phyloP scores from a whole-genome alignment of 1,284 basidiomycete species.

The Fomitopsis schrenkii region DNA sequence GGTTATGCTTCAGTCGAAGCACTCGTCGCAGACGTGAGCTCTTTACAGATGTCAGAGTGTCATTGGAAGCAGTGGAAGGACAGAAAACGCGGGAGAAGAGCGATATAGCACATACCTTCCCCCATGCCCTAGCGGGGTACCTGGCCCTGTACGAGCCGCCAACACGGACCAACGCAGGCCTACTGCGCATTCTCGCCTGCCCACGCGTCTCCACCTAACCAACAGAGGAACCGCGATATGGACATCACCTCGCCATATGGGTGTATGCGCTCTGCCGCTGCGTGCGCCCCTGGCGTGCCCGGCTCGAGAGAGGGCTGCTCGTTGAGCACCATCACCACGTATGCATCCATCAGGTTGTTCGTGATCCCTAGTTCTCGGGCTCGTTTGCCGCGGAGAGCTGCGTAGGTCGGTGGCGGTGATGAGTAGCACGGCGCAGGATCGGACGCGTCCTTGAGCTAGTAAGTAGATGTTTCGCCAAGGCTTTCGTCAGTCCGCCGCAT shows the following conservation, averaged over 20 bases:
- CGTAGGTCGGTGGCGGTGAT: constrained; percentile 49
- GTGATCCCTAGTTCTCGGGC: constrained; percentile 37
- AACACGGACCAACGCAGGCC: background rate
- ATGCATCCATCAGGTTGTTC: constrained; percentile 60
- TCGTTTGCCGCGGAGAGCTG: constrained; percentile 43
- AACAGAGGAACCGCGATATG: constrained; percentile 29
- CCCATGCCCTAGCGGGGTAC: background rate
- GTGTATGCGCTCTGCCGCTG: constrained; percentile 6
- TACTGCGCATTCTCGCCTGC: background rate
- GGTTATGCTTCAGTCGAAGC: background rate
- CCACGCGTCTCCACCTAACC: constrained; percentile 18
- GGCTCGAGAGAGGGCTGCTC: background rate
- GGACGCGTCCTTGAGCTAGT: background rate
- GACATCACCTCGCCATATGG: constrained; percentile 24
- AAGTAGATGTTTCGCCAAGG: background rate
- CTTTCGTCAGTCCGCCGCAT: background rate
- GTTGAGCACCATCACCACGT: constrained; percentile 49
- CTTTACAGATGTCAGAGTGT: background rate
- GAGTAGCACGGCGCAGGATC: constrained; percentile 7
- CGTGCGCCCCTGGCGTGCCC: background rate
- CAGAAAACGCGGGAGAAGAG: background rate
- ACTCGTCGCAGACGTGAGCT: background rate
- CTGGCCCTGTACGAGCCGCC: background rate
- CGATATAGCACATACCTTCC: background rate
- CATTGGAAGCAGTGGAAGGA: background rate